Evolutionary conservation across 1,284 basidiomycete species (phyloP).

Genomic region (Apiotrichum laibachii): DNA sequence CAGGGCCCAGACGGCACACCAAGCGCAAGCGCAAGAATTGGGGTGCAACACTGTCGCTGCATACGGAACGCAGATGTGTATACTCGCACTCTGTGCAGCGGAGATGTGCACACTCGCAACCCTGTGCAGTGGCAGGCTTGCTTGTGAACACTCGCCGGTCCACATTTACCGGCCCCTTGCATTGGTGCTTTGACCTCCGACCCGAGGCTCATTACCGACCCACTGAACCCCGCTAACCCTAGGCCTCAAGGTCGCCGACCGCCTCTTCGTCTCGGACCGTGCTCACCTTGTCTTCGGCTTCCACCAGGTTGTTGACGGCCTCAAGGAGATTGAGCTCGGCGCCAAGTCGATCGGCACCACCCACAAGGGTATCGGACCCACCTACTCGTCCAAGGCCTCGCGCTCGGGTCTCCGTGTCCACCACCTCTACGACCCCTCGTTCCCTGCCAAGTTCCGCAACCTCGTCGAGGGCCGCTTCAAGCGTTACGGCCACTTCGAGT

Average conservation of each 20-base stretch:
- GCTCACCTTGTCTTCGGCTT: conserved; percentile 98
- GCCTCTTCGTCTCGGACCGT: conserved; percentile 91
- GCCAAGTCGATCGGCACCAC: conserved; percentile 94
- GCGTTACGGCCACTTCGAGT: conserved; percentile 96
- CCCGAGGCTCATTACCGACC: too few species aligned
- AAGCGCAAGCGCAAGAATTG: background rate
- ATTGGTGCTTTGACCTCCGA: background rate
- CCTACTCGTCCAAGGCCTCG: conserved; percentile 96
- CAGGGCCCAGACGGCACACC: background rate
- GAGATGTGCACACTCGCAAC: too few species aligned
- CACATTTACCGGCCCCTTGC: background rate
- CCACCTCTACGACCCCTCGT: conserved; percentile 89
- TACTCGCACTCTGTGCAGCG: too few species aligned
- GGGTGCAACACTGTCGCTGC: background rate
- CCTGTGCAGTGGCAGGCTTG: too few species aligned
- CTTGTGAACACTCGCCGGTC: too few species aligned
- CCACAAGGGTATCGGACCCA: conserved; percentile 96
- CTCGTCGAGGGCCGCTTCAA: conserved; percentile 97
- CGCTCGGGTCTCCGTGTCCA: conserved; percentile 93
- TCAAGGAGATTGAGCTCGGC: conserved; percentile 97
- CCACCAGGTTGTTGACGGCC: conserved; percentile 97
- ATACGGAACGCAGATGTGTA: too few species aligned
- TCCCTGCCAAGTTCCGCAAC: conserved; percentile 89
- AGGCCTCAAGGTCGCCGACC: conserved; percentile 82
- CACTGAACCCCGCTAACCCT: background rate